Conservation (phyloP, 176 grass and related monocot genomes). For the Rhynchospora tenuis region DNA sequence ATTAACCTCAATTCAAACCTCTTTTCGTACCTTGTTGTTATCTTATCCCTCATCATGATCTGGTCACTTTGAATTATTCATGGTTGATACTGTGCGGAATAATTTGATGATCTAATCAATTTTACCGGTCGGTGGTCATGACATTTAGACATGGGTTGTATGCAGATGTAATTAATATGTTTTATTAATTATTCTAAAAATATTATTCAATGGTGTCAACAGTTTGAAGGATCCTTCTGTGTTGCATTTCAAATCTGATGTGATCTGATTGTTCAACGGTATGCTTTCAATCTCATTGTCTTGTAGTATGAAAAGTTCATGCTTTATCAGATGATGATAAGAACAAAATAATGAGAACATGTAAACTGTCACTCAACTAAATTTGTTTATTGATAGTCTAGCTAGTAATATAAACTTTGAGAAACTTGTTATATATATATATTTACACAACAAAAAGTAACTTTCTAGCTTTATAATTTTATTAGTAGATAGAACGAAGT, state of each 20-base stretch:
- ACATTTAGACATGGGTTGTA: neutral
- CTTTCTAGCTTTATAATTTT: too few species aligned
- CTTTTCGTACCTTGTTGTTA: conserved; percentile 24
- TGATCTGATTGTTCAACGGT: neutral
- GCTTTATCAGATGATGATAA: neutral
- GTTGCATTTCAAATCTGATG: neutral
- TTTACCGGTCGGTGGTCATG: neutral
- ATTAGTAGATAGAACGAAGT: too few species aligned
- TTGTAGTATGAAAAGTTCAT: neutral
- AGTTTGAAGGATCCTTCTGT: neutral
- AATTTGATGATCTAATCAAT: conserved; percentile 1
- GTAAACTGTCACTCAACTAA: too few species aligned
- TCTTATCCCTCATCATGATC: conserved; percentile 24
- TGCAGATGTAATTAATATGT: neutral
- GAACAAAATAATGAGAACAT: neutral
- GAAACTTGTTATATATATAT: too few species aligned
- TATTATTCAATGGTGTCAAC: neutral
- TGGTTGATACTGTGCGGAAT: neutral
- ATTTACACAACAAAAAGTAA: too few species aligned
- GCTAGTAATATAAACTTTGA: too few species aligned
- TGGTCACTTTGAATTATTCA: conserved; percentile 18
- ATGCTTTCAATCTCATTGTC: neutral
- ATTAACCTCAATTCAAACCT: conserved; percentile 41
- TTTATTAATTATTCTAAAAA: neutral
- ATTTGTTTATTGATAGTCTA: too few species aligned